Evolutionary conservation across 2,329 filamentous ascomycete genomes (phyloP).

Genomic region (Dactylonectria macrodidyma): DNA sequence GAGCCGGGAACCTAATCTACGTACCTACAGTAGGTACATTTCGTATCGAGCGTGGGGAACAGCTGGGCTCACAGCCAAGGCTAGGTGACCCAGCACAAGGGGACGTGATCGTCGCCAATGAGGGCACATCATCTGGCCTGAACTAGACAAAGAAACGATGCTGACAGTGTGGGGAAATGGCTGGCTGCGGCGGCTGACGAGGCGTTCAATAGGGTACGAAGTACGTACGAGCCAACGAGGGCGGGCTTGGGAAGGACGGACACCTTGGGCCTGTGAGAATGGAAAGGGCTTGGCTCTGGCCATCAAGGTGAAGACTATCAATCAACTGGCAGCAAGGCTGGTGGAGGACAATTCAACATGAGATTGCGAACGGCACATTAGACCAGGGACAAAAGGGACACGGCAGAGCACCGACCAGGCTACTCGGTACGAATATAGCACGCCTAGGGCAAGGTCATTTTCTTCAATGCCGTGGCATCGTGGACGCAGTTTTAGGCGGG

Average conservation of each 20-base stretch:
- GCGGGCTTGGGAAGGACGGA: too few relatives aligned
- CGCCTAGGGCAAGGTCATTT: constrained; percentile 27
- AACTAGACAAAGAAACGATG: constrained; percentile 28
- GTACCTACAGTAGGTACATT: constrained; percentile 35
- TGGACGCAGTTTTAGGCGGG: constrained; percentile 17
- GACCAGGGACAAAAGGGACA: constrained; percentile 23
- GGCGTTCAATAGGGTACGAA: neutral
- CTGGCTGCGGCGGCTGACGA: constrained; percentile 3
- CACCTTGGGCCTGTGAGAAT: neutral
- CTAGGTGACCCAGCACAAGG: constrained; percentile 20
- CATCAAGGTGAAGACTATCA: neutral
- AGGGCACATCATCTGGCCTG: constrained; percentile 12
- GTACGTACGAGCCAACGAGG: neutral
- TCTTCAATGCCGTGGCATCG: constrained; percentile 33
- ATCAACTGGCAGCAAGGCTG: constrained; percentile 11
- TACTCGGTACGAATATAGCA: constrained; percentile 22
- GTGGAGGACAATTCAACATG: constrained; percentile 16
- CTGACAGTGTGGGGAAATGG: constrained; percentile 25
- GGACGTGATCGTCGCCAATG: constrained; percentile 32
- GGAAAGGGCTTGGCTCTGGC: constrained; percentile 5
- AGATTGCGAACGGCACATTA: constrained; percentile 23
- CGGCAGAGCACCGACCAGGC: constrained; percentile 21
- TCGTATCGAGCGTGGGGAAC: constrained; percentile 28
- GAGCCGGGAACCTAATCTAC: constrained; percentile 35
- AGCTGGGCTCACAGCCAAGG: constrained; percentile 17